Percentiles rank a stretch among this genome's conserved stretches.
Evolutionary conservation across 2,329 filamentous ascomycete genomes (phyloP).

Genomic region (Biscogniauxia sp.): DNA sequence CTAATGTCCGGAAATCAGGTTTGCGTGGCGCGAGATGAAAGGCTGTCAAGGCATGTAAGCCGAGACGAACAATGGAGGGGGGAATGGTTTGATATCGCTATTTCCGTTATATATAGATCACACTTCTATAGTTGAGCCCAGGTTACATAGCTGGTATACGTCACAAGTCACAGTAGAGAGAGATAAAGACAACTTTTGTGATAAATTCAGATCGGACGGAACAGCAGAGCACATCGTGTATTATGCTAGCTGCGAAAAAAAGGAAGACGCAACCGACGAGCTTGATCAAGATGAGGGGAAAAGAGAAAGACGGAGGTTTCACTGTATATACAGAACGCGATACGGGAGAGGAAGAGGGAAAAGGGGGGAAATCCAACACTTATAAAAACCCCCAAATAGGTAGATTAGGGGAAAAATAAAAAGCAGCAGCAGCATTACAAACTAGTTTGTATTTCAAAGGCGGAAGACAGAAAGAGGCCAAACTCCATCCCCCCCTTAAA

Average conservation of each 20-base stretch:
- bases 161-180: background rate
- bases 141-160: too few species aligned
- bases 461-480: background rate
- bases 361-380: too few species aligned
- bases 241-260: background rate
- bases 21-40: too few species aligned
- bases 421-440: background rate
- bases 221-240: background rate
- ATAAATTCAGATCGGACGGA: background rate
- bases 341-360: background rate
- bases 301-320: background rate
- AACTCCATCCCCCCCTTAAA: background rate
- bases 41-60: too few species aligned
- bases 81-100: too few species aligned
- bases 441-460: background rate
- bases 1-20: too few species aligned
- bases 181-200: background rate
- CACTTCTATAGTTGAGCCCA: too few species aligned
- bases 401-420: background rate
- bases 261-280: background rate
- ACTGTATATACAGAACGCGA: background rate
- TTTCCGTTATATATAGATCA: too few species aligned
- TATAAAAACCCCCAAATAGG: too few species aligned
- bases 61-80: too few species aligned
- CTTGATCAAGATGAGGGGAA: background rate